These are phyloP conservation scores for Coniochaeta hoffmannii DNA, from an alignment of 2,329 filamentous ascomycete species.

Conservation along the genomic window DNA sequence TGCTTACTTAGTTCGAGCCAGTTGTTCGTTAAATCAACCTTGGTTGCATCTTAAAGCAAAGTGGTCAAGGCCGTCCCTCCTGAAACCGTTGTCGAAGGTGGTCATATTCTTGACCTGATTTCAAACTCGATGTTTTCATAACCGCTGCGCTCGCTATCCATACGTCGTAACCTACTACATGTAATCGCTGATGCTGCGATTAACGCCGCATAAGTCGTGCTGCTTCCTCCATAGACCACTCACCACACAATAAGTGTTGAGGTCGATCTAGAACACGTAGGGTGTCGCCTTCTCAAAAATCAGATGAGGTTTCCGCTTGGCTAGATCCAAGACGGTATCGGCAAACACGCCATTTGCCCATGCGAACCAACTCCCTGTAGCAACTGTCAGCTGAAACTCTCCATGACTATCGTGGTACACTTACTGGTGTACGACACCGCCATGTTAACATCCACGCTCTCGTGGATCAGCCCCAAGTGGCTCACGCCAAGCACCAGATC, in stretches of 20 bases:
- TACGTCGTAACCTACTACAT: background rate
- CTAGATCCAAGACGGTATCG: constrained; percentile 82
- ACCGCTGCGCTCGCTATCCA: background rate
- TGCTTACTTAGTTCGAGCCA: background rate
- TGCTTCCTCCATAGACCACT: background rate
- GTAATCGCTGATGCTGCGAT: background rate
- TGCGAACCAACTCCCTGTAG: constrained; percentile 76
- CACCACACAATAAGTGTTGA: background rate
- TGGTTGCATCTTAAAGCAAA: too few relatives aligned
- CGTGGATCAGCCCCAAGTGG: constrained; percentile 75
- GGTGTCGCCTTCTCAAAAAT: constrained; percentile 62
- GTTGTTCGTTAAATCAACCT: too few relatives aligned
- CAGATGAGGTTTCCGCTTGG: constrained; percentile 79
- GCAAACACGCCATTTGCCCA: constrained; percentile 97
- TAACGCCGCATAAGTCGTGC: background rate
- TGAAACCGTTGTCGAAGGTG: too few relatives aligned
- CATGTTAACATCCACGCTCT: constrained; percentile 78
- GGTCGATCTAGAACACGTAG: constrained; percentile 38
- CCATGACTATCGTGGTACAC: constrained; percentile 15
- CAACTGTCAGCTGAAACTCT: constrained; percentile 7
- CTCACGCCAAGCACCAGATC: constrained; percentile 68
- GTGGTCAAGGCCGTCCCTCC: too few relatives aligned
- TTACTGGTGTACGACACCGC: constrained; percentile 62
- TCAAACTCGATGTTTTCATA: background rate
- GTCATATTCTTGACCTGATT: background rate